Conservation (phyloP, 2,329 filamentous ascomycete genomes). For the Aspergillus bombycis region DNA sequence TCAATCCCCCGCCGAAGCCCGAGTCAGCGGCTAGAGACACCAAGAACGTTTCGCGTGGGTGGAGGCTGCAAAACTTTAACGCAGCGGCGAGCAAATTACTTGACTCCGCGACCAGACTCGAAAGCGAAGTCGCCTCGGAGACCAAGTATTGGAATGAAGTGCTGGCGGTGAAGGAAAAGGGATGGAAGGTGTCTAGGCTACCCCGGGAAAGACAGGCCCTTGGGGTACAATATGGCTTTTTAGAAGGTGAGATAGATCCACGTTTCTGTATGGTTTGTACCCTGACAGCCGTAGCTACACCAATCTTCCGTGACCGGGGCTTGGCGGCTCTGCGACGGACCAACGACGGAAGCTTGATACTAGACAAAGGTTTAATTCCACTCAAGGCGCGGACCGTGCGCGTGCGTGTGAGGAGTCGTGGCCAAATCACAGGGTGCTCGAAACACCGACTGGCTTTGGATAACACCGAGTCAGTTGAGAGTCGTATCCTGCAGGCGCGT, state of each 20-base stretch:
- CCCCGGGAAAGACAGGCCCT: constrained; percentile 74
- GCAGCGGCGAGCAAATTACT: constrained; percentile 74
- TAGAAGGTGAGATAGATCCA: constrained; percentile 60
- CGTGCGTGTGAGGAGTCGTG: constrained; percentile 65
- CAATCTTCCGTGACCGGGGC: constrained; percentile 68
- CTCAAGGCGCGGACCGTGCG: constrained; percentile 64
- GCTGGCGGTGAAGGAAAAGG: constrained; percentile 75
- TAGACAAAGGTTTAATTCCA: constrained; percentile 65
- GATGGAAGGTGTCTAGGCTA: constrained; percentile 82
- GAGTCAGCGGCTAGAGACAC: constrained; percentile 59
- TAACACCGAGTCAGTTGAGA: constrained; percentile 35
- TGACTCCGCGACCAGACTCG: constrained; percentile 70
- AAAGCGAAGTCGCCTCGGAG: constrained; percentile 77
- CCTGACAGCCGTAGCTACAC: constrained; percentile 47
- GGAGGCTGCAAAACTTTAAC: constrained; percentile 77
- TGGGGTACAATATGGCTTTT: constrained; percentile 86
- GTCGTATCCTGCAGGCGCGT: constrained; percentile 46
- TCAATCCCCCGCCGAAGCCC: constrained; percentile 64
- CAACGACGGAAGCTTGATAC: constrained; percentile 71
- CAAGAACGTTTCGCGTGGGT: constrained; percentile 63
- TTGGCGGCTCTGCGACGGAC: constrained; percentile 77
- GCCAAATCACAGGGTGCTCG: constrained; percentile 61
- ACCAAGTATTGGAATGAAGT: constrained; percentile 88
- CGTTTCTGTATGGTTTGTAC: neutral
- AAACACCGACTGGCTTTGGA: constrained; percentile 24